Evolutionary conservation across 805 yeast genomes (phyloP).

Genomic region (Hanseniaspora vineae): DNA sequence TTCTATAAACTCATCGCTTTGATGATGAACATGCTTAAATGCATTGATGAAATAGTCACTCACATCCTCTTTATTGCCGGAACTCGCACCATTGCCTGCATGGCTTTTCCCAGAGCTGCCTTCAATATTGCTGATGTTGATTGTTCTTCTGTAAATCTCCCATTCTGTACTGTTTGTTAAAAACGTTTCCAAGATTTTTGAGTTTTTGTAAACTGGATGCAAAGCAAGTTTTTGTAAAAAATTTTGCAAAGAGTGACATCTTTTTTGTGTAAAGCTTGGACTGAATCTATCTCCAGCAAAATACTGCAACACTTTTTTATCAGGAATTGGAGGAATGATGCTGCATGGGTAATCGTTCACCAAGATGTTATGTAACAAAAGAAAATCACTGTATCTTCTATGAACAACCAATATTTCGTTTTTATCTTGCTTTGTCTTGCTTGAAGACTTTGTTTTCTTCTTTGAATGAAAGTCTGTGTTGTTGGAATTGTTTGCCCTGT

Average conservation of each 20-base stretch:
- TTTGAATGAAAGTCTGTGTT: not conserved
- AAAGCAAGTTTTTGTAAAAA: conserved; percentile 59
- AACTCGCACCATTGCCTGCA: conserved; percentile 7
- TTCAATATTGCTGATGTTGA: conserved; percentile 5
- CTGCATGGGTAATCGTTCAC: conserved; percentile 71
- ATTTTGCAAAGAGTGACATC: conserved; percentile 69
- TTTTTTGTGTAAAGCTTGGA: conserved; percentile 65
- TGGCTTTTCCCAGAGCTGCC: not conserved
- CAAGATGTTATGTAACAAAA: conserved; percentile 61
- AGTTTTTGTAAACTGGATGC: conserved; percentile 61
- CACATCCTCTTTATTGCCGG: conserved; percentile 44
- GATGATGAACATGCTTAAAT: conserved; percentile 60
- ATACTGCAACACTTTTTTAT: conserved; percentile 81
- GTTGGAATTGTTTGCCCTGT: not conserved
- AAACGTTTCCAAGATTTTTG: conserved; percentile 38
- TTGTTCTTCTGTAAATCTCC: conserved; percentile 21
- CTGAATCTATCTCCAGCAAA: conserved; percentile 89
- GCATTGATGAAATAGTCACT: conserved; percentile 89
- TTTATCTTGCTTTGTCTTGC: not conserved
- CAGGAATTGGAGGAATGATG: conserved; percentile 88
- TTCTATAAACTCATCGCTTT: conserved; percentile 66
- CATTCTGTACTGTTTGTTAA: conserved; percentile 19
- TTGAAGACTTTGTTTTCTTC: not conserved
- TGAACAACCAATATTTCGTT: conserved; percentile 20
- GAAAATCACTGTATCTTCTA: conserved; percentile 79